Base-by-base conservation (phyloP, 306 rosid genomes). In the Glycine tomentella region DNA sequence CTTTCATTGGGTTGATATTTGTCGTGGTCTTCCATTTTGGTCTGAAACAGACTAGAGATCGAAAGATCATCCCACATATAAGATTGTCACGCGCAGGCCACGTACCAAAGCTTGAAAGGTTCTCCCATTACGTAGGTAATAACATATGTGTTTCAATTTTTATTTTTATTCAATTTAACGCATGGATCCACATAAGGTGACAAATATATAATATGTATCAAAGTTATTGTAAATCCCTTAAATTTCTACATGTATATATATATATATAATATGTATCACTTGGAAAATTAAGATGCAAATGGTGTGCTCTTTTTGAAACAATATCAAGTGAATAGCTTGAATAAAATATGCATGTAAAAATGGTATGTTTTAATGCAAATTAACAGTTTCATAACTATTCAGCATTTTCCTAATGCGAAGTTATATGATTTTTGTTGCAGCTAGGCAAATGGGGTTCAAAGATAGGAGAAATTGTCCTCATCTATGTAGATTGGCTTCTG, bases 121-220 rank as follows among this genome's bases (percentile, higher is more conserved):
- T 95, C 85, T 87, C 97, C 51, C 93, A 90, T 85, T 95, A 95
- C 73, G 98, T 95, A 91, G 99, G 99, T 95, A 93, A 88, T 68
- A 58, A 33, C 31, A 25, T 25, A 25, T 25, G 31, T 2, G 0
- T 25, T 25, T 25, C 31, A 25, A 25, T 25, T 25, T 25, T 25
- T 25, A 25, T 25, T 25, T 25, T 25, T 25, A 25, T 25, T 25
- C 31, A 25, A 25, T 25, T 25, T 25, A 25, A 25, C 31, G 31
- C 31, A 25, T 42, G 45, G 81, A 82, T 78, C 75, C 40, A 53
- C 52, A 53, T 49, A n/a, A 34, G 13, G 4, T 40, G 46, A 40
- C 49, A 64, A 6, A 11, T 25, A 25, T 25, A 25, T 25, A 25
- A 25, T 25, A 25, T 25, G 31, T 25, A 25, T 25, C 31, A 25